phyloP scores from a whole-genome alignment of 306 rosid species.

The Lagenaria siceraria region DNA sequence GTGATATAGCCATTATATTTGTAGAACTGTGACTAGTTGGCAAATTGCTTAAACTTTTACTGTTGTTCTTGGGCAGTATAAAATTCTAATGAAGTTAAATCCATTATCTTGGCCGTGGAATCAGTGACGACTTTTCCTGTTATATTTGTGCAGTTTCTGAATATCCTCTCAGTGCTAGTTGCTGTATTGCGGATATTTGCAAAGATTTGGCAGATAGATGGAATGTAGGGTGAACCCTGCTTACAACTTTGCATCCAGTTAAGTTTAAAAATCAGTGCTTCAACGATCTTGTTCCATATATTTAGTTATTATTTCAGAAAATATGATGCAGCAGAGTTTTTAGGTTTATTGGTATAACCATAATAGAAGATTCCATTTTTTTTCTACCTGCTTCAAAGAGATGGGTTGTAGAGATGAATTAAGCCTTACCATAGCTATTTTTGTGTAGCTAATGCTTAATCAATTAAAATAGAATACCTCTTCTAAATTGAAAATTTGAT shows the following conservation, averaged over 20 bases:
- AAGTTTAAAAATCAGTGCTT: neutral
- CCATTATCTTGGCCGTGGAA: neutral
- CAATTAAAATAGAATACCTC: neutral
- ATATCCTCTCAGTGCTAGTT: conserved; percentile 7
- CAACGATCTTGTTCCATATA: neutral
- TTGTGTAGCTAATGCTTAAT: neutral
- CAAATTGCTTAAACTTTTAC: neutral
- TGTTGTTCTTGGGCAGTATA: neutral
- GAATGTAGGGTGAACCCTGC: neutral
- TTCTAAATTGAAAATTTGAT: neutral
- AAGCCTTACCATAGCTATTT: neutral
- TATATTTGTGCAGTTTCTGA: conserved; percentile 4
- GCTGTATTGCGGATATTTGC: conserved; percentile 9
- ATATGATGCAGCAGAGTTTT: neutral
- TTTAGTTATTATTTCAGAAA: neutral
- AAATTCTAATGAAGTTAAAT: neutral
- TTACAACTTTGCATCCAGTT: neutral
- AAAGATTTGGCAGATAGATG: conserved; percentile 1
- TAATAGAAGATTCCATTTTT: neutral
- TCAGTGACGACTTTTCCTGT: neutral
- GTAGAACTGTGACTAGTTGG: neutral
- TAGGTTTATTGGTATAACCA: neutral
- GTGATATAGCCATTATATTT: neutral
- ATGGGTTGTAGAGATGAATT: neutral
- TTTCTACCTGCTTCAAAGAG: neutral